These are phyloP conservation scores for Leucosporidium scottii DNA, from an alignment of 768 basidiomycete species.

Conservation along the genomic window DNA sequence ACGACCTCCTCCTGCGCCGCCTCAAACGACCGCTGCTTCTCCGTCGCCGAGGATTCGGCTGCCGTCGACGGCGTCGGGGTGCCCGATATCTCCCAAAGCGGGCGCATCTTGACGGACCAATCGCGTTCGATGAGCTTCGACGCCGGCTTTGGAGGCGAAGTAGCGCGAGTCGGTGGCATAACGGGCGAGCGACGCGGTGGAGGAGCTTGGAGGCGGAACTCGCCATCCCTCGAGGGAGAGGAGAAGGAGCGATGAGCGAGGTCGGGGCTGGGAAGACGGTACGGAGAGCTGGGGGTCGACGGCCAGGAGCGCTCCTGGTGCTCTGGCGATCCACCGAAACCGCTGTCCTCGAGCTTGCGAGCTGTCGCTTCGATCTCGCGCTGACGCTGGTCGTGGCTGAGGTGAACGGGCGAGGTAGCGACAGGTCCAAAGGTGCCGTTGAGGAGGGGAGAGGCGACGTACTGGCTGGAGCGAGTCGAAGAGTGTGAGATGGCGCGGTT, in stretches of 20 bases:
- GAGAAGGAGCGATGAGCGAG: neutral
- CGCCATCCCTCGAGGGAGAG: neutral
- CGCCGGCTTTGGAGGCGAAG: neutral
- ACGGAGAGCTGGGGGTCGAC: neutral
- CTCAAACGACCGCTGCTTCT: neutral
- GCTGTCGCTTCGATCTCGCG: neutral
- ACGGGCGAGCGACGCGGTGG: neutral
- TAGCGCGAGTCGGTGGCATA: neutral
- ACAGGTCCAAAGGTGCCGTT: neutral
- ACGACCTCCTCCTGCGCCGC: neutral
- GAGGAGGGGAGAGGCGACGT: neutral
- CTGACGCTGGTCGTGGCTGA: neutral
- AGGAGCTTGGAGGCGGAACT: neutral
- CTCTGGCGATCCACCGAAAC: neutral
- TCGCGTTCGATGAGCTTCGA: neutral
- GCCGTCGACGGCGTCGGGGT: neutral
- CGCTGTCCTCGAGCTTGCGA: neutral
- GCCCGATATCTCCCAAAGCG: constrained; percentile 2
- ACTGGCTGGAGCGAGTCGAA: too few relatives aligned
- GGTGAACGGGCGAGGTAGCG: neutral
- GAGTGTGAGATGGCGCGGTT: neutral
- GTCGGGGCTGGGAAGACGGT: neutral
- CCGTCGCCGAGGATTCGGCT: neutral
- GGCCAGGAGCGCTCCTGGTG: neutral
- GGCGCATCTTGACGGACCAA: neutral